Percentiles rank a stretch among this genome's conserved stretches.
Conservation (phyloP, 306 rosid species). For the Prunus mongolica region DNA sequence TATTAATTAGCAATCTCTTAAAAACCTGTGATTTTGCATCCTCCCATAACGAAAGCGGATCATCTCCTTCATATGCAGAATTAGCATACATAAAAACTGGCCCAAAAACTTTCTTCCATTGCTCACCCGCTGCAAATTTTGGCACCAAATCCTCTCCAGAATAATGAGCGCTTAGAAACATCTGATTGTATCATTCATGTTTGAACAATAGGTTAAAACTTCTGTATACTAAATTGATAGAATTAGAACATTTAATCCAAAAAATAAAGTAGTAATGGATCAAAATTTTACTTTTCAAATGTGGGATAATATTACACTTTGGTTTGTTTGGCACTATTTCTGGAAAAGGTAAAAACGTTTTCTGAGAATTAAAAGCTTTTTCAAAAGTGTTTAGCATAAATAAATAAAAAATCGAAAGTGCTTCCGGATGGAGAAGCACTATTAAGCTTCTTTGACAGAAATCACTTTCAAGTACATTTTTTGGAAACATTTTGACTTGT, state of each 20-base stretch:
- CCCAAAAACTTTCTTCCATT: slow-evolving; percentile 51
- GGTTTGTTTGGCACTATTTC: no score
- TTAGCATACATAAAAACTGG: slow-evolving; percentile 42
- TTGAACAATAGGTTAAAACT: neutral
- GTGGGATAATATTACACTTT: no score
- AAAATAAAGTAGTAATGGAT: neutral
- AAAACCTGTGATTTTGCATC: slow-evolving; percentile 43
- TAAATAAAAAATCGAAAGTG: no score
- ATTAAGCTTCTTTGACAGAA: no score
- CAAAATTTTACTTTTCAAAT: neutral
- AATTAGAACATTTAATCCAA: neutral
- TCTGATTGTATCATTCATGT: slow-evolving; percentile 14
- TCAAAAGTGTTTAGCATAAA: no score
- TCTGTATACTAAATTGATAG: neutral
- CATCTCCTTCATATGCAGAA: slow-evolving; percentile 23
- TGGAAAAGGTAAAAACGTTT: no score
- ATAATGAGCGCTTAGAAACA: slow-evolving; percentile 49
- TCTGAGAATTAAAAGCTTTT: no score
- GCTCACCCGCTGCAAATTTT: slow-evolving; percentile 33
- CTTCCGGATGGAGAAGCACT: no score
- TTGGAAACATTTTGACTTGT: no score
- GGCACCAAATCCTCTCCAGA: slow-evolving; percentile 47
- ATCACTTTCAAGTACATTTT: no score
- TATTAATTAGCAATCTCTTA: neutral
- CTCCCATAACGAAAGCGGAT: slow-evolving; percentile 36